A percentile compares a stretch with the other conserved stretches of the same genome.
phyloP scores from a whole-genome alignment of 2,329 filamentous ascomycete species.

The Claviceps cyperi region DNA sequence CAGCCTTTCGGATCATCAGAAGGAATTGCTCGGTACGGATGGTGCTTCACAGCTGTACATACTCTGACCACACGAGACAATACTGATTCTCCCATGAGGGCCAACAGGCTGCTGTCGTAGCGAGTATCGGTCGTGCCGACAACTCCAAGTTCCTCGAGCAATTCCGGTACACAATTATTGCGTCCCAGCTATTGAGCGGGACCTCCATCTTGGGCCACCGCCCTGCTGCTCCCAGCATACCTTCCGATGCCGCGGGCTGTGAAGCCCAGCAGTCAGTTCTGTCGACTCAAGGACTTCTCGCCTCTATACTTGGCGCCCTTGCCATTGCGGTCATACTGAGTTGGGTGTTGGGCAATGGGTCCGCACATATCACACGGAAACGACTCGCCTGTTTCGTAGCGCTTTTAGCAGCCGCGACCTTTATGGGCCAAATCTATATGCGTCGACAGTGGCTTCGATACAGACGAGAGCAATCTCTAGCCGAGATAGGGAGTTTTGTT shows the following conservation, averaged over 20 bases:
- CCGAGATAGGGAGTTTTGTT: conserved; percentile 54
- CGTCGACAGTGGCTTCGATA: conserved; percentile 72
- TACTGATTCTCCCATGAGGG: neutral
- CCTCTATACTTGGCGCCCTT: conserved; percentile 35
- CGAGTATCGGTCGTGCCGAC: conserved; percentile 59
- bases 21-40: conserved; percentile 36
- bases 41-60: neutral
- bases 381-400: conserved; percentile 34
- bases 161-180: conserved; percentile 85
- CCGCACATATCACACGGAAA: conserved; percentile 40
- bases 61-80: neutral
- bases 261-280: conserved; percentile 16
- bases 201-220: conserved; percentile 35
- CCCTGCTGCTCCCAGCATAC: conserved; percentile 10
- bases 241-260: conserved; percentile 5
- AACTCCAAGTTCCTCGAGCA: conserved; percentile 80
- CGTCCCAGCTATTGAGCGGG: conserved; percentile 73
- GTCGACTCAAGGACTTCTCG: conserved; percentile 35
- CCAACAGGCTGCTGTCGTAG: conserved; percentile 52
- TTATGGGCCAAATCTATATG: conserved; percentile 52
- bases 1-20: conserved; percentile 30
- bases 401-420: conserved; percentile 38
- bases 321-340: conserved; percentile 58
- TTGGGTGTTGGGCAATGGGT: conserved; percentile 45
- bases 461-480: conserved; percentile 58